Percentiles rank a stretch among this genome's conserved stretches.
These are phyloP conservation scores for Acrocalymma vagum DNA, from an alignment of 2,329 filamentous ascomycete species.

Conservation along the genomic window DNA sequence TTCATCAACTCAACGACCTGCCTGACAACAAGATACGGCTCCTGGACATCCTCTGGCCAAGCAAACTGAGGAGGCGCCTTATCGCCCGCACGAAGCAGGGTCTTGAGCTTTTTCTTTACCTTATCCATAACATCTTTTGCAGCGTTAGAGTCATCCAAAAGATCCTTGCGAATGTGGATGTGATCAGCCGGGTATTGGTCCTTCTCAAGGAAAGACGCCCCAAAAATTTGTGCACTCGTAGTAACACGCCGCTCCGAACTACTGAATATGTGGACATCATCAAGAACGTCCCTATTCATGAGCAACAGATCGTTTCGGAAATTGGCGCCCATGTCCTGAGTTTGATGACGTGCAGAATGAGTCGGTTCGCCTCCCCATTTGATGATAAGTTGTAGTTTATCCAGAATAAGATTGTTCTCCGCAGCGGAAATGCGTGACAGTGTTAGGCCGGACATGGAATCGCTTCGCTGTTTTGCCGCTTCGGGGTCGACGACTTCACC, in stretches of 20 bases:
- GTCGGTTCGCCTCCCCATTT: slow-evolving; percentile 99
- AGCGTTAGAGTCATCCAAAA: slow-evolving; percentile 96
- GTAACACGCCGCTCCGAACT: slow-evolving; percentile 95
- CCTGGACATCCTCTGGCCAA: slow-evolving; percentile 94
- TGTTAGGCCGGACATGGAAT: slow-evolving; percentile 88
- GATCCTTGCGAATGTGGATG: slow-evolving; percentile 90
- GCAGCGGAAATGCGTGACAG: slow-evolving; percentile 93
- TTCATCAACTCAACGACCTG: slow-evolving; percentile 97
- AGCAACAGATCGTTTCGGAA: slow-evolving; percentile 95
- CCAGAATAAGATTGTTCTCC: slow-evolving; percentile 90
- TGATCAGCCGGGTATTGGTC: slow-evolving; percentile 86
- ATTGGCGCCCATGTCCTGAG: slow-evolving; percentile 92
- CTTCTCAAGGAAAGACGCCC: slow-evolving; percentile 84
- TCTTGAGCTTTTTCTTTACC: slow-evolving; percentile 99
- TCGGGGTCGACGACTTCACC: slow-evolving; percentile 25
- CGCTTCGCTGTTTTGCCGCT: slow-evolving; percentile 59
- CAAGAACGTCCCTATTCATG: slow-evolving; percentile 89
- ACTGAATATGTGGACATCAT: slow-evolving; percentile 93
- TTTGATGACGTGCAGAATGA: slow-evolving; percentile 94
- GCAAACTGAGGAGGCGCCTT: slow-evolving; percentile 94
- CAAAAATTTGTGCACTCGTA: slow-evolving; percentile 96
- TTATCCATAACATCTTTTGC: slow-evolving; percentile 99
- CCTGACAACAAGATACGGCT: slow-evolving; percentile 90
- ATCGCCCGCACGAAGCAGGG: slow-evolving; percentile 88
- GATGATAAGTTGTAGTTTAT: slow-evolving; percentile 96